Conservation (phyloP, 2,329 filamentous ascomycete species). For the Piedraia hortae region DNA sequence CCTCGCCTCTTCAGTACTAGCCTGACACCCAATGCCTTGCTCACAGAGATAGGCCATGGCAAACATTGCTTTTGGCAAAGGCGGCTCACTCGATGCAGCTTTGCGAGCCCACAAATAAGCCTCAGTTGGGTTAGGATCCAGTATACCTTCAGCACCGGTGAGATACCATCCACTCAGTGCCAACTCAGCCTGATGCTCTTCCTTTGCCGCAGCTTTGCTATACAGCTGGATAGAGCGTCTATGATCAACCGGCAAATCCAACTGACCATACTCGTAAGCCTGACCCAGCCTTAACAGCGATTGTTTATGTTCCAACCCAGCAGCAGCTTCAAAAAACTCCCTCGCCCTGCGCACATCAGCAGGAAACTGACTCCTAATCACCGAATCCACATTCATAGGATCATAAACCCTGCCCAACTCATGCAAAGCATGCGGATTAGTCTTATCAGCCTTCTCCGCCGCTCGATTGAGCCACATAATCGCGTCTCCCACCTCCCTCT, state of each 20-base stretch:
- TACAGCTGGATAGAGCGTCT: conserved; percentile 83
- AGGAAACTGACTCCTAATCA: conserved; percentile 40
- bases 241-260: conserved; percentile 61
- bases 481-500: conserved; percentile 56
- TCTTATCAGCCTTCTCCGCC: conserved; percentile 58
- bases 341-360: conserved; percentile 59
- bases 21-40: conserved; percentile 65
- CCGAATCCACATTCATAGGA: conserved; percentile 26
- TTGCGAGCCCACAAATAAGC: conserved; percentile 94
- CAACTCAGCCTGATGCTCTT: conserved; percentile 72
- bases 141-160: conserved; percentile 62
- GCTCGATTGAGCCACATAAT: conserved; percentile 82
- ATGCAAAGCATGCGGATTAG: conserved; percentile 87
- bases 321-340: conserved; percentile 61
- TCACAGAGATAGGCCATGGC: conserved; percentile 97
- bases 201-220: conserved; percentile 65
- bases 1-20: conserved; percentile 82
- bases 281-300: conserved; percentile 74
- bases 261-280: conserved; percentile 65
- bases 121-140: conserved; percentile 81
- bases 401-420: conserved; percentile 44
- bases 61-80: conserved; percentile 75
- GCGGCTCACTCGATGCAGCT: conserved; percentile 51
- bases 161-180: conserved; percentile 38
- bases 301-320: conserved; percentile 78